These are phyloP conservation scores for Trichosanthes truncata DNA, from an alignment of 306 rosid species.

Conservation along the genomic window DNA sequence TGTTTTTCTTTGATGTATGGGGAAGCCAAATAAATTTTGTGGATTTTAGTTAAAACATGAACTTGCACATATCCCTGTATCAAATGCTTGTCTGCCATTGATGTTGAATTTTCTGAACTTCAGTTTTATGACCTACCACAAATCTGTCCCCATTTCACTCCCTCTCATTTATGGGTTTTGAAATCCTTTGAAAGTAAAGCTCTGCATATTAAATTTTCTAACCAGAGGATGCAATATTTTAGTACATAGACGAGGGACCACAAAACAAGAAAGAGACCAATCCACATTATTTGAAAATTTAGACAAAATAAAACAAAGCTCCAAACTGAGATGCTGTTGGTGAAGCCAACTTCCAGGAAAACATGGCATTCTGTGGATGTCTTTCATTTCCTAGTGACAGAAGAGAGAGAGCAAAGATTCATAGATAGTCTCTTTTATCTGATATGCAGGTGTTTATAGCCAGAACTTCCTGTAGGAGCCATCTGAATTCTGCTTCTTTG, in stretches of 20 bases:
- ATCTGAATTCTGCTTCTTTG: constrained; percentile 34
- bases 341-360: background rate
- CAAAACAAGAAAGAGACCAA: background rate
- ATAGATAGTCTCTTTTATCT: constrained; percentile 16
- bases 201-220: background rate
- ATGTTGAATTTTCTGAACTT: background rate
- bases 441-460: constrained; percentile 43
- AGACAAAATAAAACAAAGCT: background rate
- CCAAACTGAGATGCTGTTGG: background rate
- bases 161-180: background rate
- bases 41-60: background rate
- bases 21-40: background rate
- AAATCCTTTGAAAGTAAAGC: background rate
- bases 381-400: constrained; percentile 39
- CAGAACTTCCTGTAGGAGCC: constrained; percentile 31
- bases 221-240: background rate
- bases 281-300: background rate
- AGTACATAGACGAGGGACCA: background rate
- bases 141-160: background rate
- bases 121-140: background rate
- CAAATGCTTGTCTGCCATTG: background rate
- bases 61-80: background rate
- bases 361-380: background rate
- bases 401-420: constrained; percentile 57
- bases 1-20: background rate